Evolutionary conservation across 2,329 filamentous ascomycete species (phyloP).

Genomic region (Exophiala dermatitidis): DNA sequence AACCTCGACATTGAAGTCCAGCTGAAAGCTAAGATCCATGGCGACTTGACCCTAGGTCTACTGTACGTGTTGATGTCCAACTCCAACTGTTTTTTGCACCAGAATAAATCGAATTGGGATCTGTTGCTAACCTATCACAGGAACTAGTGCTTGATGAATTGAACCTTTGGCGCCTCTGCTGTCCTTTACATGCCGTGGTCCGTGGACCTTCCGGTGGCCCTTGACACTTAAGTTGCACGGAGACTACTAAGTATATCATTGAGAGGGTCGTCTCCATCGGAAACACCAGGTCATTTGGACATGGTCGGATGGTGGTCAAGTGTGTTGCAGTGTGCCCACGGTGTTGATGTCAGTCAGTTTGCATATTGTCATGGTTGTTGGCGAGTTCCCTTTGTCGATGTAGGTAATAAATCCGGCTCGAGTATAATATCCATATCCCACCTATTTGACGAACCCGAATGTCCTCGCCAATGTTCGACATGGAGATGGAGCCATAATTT

Average conservation of each 20-base stretch:
- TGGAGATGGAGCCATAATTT: no score
- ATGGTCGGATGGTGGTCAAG: background rate
- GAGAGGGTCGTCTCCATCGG: no score
- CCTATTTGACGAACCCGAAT: background rate
- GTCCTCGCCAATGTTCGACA: no score
- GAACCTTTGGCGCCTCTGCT: background rate
- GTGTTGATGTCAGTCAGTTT: slow-evolving; percentile 15
- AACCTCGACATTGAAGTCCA: slow-evolving; percentile 58
- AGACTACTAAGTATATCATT: no score
- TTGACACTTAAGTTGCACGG: no score
- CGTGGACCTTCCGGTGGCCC: no score
- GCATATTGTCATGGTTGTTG: slow-evolving; percentile 6
- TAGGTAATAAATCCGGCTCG: slow-evolving; percentile 22
- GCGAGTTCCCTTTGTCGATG: slow-evolving; percentile 10
- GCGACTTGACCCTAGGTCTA: slow-evolving; percentile 52
- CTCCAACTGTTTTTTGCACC: no score
- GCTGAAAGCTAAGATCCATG: slow-evolving; percentile 58
- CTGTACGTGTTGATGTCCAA: slow-evolving; percentile 33
- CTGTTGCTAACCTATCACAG: slow-evolving; percentile 21
- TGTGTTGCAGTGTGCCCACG: background rate
- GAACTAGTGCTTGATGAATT: slow-evolving; percentile 22
- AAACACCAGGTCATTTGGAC: background rate
- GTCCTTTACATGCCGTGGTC: background rate
- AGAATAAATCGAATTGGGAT: no score
- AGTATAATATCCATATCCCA: background rate